Base-by-base conservation (phyloP, 768 basidiomycete species). In the Naematelia encephala region DNA sequence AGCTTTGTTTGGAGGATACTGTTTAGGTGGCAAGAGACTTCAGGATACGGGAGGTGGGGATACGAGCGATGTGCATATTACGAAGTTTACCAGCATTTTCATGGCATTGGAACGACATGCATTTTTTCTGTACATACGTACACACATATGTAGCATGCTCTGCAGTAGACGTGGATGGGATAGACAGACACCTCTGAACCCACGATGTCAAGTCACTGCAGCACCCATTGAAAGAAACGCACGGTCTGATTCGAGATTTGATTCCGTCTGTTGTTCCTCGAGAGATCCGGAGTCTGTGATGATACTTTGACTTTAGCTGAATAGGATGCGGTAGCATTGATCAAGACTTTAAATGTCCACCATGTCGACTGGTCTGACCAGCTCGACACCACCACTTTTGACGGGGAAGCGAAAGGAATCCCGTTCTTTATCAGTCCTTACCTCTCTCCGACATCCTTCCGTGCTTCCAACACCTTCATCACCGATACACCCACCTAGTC, bases 1-100 rank as follows among this genome's bases (percentile, higher is more conserved):
- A 91, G 29, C 80, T 94, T 49, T 81, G 92, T 54, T 82, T 96
- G 56, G 91, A 89, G 69, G 91, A 91, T 78, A 88, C 72, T 13
- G 73, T 75, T 3, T 67, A 66, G 57, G 46, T 30, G 26, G 25
- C 19, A 16, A 39, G 34, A 39, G 34, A n/a, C n/a, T n/a, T 39
- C 34, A 39, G 8, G 34, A 39, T 16, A 39, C 34, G n/a, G n/a
- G n/a, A n/a, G n/a, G n/a, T n/a, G n/a, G n/a, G n/a, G n/a, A n/a
- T n/a, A n/a, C n/a, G n/a, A n/a, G n/a, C n/a, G 34, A 39, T 16
- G 34, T 39, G 34, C 8, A 39, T 8, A 8, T 39, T 16, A 39
- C 34, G n/a, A n/a, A 39, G 8, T 39, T 39, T 39, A 8, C 8
- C 8, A 39, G 34, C 34, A 8, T 16, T 8, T 39, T 39, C 34